Percentiles rank a stretch among this genome's conserved stretches.
Conservation (phyloP, 345 rosid species). For the Isatis tinctoria region DNA sequence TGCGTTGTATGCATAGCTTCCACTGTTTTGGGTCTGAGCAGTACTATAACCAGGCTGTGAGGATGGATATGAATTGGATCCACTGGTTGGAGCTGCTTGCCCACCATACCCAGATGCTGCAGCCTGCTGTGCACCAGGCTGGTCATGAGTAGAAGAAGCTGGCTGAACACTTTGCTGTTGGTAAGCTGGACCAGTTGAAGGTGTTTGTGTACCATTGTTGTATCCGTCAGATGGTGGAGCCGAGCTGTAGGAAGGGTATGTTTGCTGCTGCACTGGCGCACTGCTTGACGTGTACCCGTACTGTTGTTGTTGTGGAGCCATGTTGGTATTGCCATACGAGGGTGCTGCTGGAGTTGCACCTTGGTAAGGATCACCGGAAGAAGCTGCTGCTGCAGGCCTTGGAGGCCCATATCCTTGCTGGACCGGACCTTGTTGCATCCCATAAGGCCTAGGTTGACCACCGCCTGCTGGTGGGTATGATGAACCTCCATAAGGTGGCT, state of each 20-base stretch:
- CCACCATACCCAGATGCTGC: slow-evolving; percentile 35
- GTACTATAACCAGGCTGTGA: slow-evolving; percentile 56
- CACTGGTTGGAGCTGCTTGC: slow-evolving; percentile 45
- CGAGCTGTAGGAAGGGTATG: slow-evolving; percentile 53
- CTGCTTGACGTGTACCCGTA: slow-evolving; percentile 51
- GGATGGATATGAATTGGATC: slow-evolving; percentile 48
- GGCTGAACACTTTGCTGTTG: slow-evolving; percentile 43
- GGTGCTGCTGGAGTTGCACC: slow-evolving; percentile 38
- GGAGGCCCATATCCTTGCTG: slow-evolving; percentile 65
- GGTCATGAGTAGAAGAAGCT: slow-evolving; percentile 19
- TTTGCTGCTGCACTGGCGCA: slow-evolving; percentile 52
- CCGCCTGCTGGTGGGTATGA: slow-evolving; percentile 50
- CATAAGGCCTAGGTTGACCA: slow-evolving; percentile 57
- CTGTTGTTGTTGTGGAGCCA: slow-evolving; percentile 48
- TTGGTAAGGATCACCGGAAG: slow-evolving; percentile 35
- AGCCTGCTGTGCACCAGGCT: slow-evolving; percentile 8
- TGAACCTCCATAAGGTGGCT: slow-evolving; percentile 49
- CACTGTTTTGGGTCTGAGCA: slow-evolving; percentile 44
- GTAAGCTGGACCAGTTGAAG: slow-evolving; percentile 40
- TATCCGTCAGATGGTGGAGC: slow-evolving; percentile 53
- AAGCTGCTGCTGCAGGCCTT: slow-evolving; percentile 20
- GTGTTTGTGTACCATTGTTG: slow-evolving; percentile 34
- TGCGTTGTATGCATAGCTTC: slow-evolving; percentile 47
- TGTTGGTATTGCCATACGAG: slow-evolving; percentile 42
- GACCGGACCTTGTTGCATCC: slow-evolving; percentile 44